Conservation (phyloP, 202 grass and related monocot species). For the Panicum hallii region DNA sequence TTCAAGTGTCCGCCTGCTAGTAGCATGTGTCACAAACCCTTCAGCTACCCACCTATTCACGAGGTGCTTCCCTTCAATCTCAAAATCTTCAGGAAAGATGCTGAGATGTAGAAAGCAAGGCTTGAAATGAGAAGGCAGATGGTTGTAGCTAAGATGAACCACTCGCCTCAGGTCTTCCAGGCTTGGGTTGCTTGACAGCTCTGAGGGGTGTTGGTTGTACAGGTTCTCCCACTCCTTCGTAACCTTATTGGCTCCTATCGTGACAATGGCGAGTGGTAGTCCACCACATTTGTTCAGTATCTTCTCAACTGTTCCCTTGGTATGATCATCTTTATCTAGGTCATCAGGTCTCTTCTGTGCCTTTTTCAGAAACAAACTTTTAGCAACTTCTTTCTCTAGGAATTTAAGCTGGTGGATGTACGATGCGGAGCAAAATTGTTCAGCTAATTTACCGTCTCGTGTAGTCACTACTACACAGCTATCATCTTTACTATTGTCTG, state of each 20-base stretch:
- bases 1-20: background rate
- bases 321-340: background rate
- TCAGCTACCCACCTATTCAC: slow-evolving; percentile 34
- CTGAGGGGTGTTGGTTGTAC: slow-evolving; percentile 11
- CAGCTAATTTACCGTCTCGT: background rate
- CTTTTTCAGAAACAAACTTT: background rate
- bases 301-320: background rate
- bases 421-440: background rate
- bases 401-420: background rate
- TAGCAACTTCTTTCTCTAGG: background rate
- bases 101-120: slow-evolving; percentile 45
- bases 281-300: slow-evolving; percentile 22
- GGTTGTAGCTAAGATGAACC: slow-evolving; percentile 36
- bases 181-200: slow-evolving; percentile 27
- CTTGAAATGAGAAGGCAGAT: slow-evolving; percentile 45
- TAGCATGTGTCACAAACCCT: background rate
- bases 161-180: slow-evolving; percentile 30
- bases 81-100: slow-evolving; percentile 43
- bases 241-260: slow-evolving; percentile 5
- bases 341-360: background rate
- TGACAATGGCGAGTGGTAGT: slow-evolving; percentile 28
- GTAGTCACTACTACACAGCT: slow-evolving; percentile 40
- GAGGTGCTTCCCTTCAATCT: background rate
- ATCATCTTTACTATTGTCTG: background rate
- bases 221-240: slow-evolving; percentile 13